Conservation (phyloP, 2,329 filamentous ascomycete species). For the Sarocladium strictum region DNA sequence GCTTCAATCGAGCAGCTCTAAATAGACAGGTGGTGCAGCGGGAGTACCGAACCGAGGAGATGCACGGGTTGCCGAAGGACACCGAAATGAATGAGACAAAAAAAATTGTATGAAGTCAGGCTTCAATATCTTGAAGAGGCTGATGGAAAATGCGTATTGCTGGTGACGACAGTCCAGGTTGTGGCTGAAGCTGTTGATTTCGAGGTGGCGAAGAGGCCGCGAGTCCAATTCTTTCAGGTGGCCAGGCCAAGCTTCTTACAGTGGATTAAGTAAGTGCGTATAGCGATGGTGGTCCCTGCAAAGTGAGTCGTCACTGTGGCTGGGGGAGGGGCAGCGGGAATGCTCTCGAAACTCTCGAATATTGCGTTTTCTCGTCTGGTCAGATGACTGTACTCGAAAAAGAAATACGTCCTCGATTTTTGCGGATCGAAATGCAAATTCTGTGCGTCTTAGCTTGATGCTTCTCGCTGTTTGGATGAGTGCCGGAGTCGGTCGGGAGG, state of each 20-base stretch:
- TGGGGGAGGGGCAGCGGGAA: not conserved
- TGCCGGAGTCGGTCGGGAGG: not conserved
- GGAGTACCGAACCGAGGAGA: constrained; percentile 1
- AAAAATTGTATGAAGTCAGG: not conserved
- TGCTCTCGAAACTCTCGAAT: not conserved
- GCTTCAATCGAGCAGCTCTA: not conserved
- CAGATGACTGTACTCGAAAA: not conserved
- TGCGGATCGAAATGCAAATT: not conserved
- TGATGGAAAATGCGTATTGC: not conserved
- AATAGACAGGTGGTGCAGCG: constrained; percentile 10
- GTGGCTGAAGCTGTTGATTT: not conserved
- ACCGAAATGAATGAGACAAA: not conserved
- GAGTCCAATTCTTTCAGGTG: constrained; percentile 2
- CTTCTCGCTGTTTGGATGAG: not conserved
- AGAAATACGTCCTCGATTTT: not conserved
- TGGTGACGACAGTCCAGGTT: constrained; percentile 5
- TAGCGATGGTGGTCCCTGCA: constrained; percentile 1
- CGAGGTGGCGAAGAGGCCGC: constrained; percentile 8
- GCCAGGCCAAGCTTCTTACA: constrained; percentile 4
- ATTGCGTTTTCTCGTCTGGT: not conserved
- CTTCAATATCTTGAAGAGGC: not conserved
- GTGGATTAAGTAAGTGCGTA: constrained; percentile 2
- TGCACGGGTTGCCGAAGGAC: not conserved
- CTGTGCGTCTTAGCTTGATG: not conserved
- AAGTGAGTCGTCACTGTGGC: constrained; percentile 5